Conservation (phyloP, 1,284 basidiomycete species). For the Neotropicomus parvogracilis region DNA sequence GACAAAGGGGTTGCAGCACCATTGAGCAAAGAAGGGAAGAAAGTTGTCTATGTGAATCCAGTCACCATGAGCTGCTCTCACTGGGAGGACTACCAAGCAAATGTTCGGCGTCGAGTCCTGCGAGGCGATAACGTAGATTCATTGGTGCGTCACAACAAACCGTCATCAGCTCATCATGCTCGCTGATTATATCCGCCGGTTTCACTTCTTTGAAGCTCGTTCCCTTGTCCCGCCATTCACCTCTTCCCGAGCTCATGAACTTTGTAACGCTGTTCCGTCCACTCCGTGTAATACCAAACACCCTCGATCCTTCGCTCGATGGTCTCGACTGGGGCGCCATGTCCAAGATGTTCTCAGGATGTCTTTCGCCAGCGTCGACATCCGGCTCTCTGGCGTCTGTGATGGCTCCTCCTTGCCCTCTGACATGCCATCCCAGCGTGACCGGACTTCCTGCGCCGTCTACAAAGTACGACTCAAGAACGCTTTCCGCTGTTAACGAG, state of each 20-base stretch:
- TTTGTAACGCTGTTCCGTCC: constrained; percentile 82
- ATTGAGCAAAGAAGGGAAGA: constrained; percentile 43
- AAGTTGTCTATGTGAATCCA: constrained; percentile 76
- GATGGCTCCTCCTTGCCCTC: constrained; percentile 25
- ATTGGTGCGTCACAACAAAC: constrained; percentile 45
- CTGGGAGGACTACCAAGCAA: constrained; percentile 61
- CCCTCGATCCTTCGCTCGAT: constrained; percentile 56
- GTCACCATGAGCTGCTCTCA: constrained; percentile 55
- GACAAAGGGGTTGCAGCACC: constrained; percentile 11
- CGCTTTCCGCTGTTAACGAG: not conserved
- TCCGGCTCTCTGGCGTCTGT: constrained; percentile 9
- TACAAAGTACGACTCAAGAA: constrained; percentile 1
- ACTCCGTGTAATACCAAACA: constrained; percentile 72
- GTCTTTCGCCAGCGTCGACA: constrained; percentile 35
- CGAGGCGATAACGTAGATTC: constrained; percentile 49
- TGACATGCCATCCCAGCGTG: constrained; percentile 13
- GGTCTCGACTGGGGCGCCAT: constrained; percentile 72
- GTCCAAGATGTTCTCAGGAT: constrained; percentile 59
- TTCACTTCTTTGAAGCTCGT: constrained; percentile 53
- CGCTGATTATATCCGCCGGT: not conserved
- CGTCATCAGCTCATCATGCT: not conserved
- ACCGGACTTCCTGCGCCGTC: constrained; percentile 15
- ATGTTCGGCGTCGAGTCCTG: constrained; percentile 38
- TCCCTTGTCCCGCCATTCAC: constrained; percentile 81
- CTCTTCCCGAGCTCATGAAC: constrained; percentile 75